Evolutionary conservation across 106 monocot genomes (phyloP), one percentile per base, ranked within the genome.

Genomic region (Alisma plantagoaquatica): DNA sequence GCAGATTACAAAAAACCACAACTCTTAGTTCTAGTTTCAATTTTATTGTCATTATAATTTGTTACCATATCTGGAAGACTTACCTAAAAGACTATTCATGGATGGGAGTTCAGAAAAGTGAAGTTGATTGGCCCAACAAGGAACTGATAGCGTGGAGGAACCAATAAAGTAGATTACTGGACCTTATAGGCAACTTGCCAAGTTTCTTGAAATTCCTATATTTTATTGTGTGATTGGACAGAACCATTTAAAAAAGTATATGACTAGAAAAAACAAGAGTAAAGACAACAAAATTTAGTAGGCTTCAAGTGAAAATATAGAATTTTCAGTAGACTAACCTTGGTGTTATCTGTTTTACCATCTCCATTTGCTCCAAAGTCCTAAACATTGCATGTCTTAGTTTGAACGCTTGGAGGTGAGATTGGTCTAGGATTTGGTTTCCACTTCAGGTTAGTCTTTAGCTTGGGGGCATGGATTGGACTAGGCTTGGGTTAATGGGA

Each of bases 121-220:
- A 83, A 83, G 7, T 77, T 77, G 22, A 77, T 77, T 1, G 82
- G 77, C 9, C 82, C 73, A 1, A 83, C 69, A 7, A 83, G 48
- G 38, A 77, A 83, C 53, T 58, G 18, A 10, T 35, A 54, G 3
- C 50, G 27, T 1, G 56, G 48, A 3, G 82, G 82, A 14, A 77
- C 73, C 10, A 74, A 26, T 43, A 83, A 35, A n/a, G 66, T 77
- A 18, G 82, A 77, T 28, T 49, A 64, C 23, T 41, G 58, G 23
- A 74, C 66, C 53, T 83, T 77, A 54, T 77, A 83, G 44, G 82
- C 82, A 47, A 61, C 61, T 2, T 54, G 61, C 82, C 82, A 83
- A 62, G 82, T 62, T 69, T 29, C 63, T 46, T 62, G 43, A 60
- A 83, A 83, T 33, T 77, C 82, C 82, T 83, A 70, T 41, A 54